Evolutionary conservation across 108 stramenopile species (phyloP), one percentile per base, ranked within the genome.

Genomic region (Licmophora abbreviata): DNA sequence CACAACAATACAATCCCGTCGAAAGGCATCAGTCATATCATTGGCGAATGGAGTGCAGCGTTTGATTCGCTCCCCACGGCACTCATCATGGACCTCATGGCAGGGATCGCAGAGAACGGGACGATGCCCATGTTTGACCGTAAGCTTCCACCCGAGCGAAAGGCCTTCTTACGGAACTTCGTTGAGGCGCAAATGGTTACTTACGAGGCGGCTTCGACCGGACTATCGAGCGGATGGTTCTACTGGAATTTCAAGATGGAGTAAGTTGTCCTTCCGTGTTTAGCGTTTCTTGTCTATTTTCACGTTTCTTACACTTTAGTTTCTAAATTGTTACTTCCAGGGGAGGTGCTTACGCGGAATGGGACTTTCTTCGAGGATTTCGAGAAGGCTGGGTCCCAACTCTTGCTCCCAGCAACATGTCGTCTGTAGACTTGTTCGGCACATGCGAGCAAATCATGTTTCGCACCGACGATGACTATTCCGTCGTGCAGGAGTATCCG

Each of bases 31-130:
- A 48, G 50, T 3, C 58, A 77, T 17, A 71, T 86, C 30, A 52
- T 81, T 27, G 77, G 79, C 18, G 84, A 86, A 60, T 86, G 84
- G 84, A 67, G 58, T 33, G 84, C 56, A 0, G 66, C 76, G 46
- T 72, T 57, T 35, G 84, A 86, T 62, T 29, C 38, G 1, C 45
- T 77, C 3, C 68, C 68, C 3, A 57, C 58, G n/a, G 74, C 61
- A 1, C 23, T 71, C 44, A 35, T 72, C 3, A 48, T 58, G 0
- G 31, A 50, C 47, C 45, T 85, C 32, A 77, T 80, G 76, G 47
- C 64, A 29, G 20, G 26, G 11, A 77, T 82, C 52, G 69, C 65
- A 6, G 31, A 34, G 12, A 48, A 28, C 1, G 74, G 75, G 7
- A 35, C 26, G 0, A 67, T 66, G 9, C 54, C 55, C 0, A 25